Base-by-base conservation (phyloP, 1,139 yeast genomes). In the Kodamaea sp. region DNA sequence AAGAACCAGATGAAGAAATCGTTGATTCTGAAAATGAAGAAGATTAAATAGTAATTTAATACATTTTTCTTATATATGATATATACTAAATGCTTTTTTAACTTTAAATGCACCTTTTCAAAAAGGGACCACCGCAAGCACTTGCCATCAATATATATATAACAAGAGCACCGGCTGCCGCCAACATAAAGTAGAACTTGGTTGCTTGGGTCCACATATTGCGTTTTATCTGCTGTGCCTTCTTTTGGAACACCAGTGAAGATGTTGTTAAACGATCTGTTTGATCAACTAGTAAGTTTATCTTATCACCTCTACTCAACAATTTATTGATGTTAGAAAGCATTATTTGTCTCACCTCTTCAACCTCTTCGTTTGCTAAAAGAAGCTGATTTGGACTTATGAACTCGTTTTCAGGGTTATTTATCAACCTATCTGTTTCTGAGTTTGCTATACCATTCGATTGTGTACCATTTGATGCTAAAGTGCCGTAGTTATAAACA, bases 231-330 rank as follows among this genome's bases (percentile, higher is more conserved):
- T 72, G 71, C 24, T 76, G 78, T 0, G 96, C 85, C 43, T 81
- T 73, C 48, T 83, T 79, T 48, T 87, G 81, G 56, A 89, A 89
- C 33, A 84, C 76, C 62, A 72, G 77, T 5, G 95, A 79, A 27
- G 80, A 77, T 24, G 75, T 72, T 48, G 84, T 86, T 60, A 88
- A 71, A 39, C 81, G 70, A 47, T 85, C 86, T 1, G 96, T 88
- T 57, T 89, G 89, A 56, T 83, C 85, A 11, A 88, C 95, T 45
- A 89, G 69, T 36, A 77, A 62, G 46, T 80, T 79, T 43, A 89
- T 79, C 42, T 86, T 74, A 52, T 88, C 96, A 8, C 95, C 96
- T 40, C 97, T 73, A 52, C 80, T 81, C 53, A 89, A 67, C 23
- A 89, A 66, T 53, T 77, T 78, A 50, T 78, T 82, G 40, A 82